phyloP scores from a whole-genome alignment of 306 rosid species.

The Fragaria vesca region DNA sequence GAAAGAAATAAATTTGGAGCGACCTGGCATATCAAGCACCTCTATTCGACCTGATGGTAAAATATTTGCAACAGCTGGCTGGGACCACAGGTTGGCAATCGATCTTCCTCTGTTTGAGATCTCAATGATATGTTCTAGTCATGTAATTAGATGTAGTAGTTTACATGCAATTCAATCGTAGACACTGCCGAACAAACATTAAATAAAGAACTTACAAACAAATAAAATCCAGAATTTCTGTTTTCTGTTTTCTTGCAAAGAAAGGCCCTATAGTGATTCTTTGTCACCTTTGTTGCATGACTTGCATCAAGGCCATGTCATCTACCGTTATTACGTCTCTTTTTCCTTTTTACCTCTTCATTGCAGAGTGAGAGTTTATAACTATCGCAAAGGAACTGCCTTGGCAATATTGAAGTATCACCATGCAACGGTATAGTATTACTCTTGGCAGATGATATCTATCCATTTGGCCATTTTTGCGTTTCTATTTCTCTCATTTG shows the following conservation, averaged over 20 bases:
- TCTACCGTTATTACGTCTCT: slow-evolving; percentile 11
- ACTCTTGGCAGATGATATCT: slow-evolving; percentile 17
- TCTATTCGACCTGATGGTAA: slow-evolving; percentile 77
- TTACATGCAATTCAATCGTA: not conserved
- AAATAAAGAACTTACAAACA: not conserved
- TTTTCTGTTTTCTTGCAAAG: not conserved
- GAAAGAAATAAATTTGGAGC: slow-evolving; percentile 74
- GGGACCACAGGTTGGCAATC: slow-evolving; percentile 86
- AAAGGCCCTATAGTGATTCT: not conserved
- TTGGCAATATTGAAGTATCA: slow-evolving; percentile 89
- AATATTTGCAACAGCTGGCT: slow-evolving; percentile 90
- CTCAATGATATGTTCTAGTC: not conserved
- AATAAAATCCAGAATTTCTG: not conserved
- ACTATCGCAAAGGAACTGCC: slow-evolving; percentile 78
- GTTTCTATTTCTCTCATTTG: not conserved
- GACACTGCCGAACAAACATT: not conserved
- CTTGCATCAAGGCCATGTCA: not conserved
- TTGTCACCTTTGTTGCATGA: not conserved
- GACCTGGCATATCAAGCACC: slow-evolving; percentile 82
- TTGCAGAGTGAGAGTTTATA: slow-evolving; percentile 77
- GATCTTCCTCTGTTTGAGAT: not conserved
- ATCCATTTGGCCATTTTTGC: not conserved
- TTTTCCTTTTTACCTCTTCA: slow-evolving; percentile 21
- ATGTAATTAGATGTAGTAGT: not conserved
- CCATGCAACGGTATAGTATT: slow-evolving; percentile 61